Evolutionary conservation across 257 asterid species (phyloP).

Genomic region (Verbascum thapsus): DNA sequence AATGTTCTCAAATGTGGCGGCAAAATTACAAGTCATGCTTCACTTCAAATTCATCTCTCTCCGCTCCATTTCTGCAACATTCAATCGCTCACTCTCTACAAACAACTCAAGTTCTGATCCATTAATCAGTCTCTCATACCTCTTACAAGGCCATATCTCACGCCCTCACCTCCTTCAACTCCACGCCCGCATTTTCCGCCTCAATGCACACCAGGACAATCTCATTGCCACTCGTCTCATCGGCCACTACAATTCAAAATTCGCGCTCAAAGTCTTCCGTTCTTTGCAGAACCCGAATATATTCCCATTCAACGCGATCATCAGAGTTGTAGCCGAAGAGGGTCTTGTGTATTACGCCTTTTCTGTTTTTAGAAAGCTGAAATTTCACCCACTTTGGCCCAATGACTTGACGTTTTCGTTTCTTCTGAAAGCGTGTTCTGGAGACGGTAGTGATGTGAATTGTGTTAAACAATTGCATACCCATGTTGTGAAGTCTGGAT

Average conservation of each 20-base stretch:
- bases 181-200: slow-evolving; percentile 60
- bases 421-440: slow-evolving; percentile 59
- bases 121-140: slow-evolving; percentile 36
- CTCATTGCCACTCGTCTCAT: slow-evolving; percentile 80
- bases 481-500: slow-evolving; percentile 53
- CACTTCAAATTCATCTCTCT: background rate
- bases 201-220: slow-evolving; percentile 59
- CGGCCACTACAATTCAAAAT: slow-evolving; percentile 60
- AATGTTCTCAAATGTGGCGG: background rate
- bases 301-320: slow-evolving; percentile 74
- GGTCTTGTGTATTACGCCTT: slow-evolving; percentile 44
- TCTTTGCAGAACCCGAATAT: slow-evolving; percentile 47
- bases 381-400: slow-evolving; percentile 37
- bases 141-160: slow-evolving; percentile 60
- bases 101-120: slow-evolving; percentile 28
- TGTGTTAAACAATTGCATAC: slow-evolving; percentile 50
- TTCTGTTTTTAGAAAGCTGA: slow-evolving; percentile 39
- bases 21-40: slow-evolving; percentile 21
- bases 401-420: slow-evolving; percentile 72
- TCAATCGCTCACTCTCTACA: slow-evolving; percentile 24
- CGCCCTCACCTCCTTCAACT: slow-evolving; percentile 64
- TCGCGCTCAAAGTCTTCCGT: slow-evolving; percentile 51
- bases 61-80: slow-evolving; percentile 22
- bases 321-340: slow-evolving; percentile 69
- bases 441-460: slow-evolving; percentile 29